A percentile compares a stretch with the other conserved stretches of the same genome.
phyloP scores from a whole-genome alignment of 176 grass and related monocot species.

The Avena atlantica region DNA sequence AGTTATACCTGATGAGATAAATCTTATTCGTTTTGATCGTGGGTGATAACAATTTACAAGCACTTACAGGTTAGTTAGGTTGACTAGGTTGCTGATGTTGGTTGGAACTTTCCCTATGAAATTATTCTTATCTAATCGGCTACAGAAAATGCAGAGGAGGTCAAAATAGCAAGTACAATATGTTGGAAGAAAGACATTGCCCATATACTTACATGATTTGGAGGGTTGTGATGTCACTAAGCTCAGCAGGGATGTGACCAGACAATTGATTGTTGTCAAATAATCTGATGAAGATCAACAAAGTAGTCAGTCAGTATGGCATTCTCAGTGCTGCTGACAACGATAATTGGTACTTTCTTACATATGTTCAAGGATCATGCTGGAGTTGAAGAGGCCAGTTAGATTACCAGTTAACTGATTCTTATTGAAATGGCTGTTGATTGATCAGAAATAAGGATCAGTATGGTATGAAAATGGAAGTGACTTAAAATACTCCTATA shows the following conservation, averaged over 20 bases:
- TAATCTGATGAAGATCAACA: slow-evolving; percentile 44
- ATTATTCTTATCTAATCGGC: slow-evolving; percentile 59
- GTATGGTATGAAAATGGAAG: not conserved
- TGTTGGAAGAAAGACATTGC: slow-evolving; percentile 32
- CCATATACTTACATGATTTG: slow-evolving; percentile 48
- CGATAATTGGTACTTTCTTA: slow-evolving; percentile 39
- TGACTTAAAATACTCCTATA: not conserved
- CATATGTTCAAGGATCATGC: slow-evolving; percentile 54
- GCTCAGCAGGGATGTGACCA: slow-evolving; percentile 46
- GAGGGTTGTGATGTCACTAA: slow-evolving; percentile 45
- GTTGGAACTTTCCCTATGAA: slow-evolving; percentile 44
- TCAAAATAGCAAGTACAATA: slow-evolving; percentile 35
- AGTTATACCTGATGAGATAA: slow-evolving; percentile 33
- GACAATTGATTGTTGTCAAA: slow-evolving; percentile 60
- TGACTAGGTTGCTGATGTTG: slow-evolving; percentile 51
- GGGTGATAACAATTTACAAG: not conserved
- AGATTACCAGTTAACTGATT: slow-evolving; percentile 50
- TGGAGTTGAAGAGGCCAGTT: slow-evolving; percentile 48
- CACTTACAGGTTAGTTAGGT: slow-evolving; percentile 59
- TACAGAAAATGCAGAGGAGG: slow-evolving; percentile 32
- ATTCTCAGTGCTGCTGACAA: not conserved
- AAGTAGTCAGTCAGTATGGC: slow-evolving; percentile 15
- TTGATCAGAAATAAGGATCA: not conserved
- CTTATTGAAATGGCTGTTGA: slow-evolving; percentile 59
- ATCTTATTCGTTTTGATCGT: slow-evolving; percentile 12